These are phyloP conservation scores for Cercospora zeae-maydis DNA, from an alignment of 2,329 filamentous ascomycete genomes.

Conservation along the genomic window DNA sequence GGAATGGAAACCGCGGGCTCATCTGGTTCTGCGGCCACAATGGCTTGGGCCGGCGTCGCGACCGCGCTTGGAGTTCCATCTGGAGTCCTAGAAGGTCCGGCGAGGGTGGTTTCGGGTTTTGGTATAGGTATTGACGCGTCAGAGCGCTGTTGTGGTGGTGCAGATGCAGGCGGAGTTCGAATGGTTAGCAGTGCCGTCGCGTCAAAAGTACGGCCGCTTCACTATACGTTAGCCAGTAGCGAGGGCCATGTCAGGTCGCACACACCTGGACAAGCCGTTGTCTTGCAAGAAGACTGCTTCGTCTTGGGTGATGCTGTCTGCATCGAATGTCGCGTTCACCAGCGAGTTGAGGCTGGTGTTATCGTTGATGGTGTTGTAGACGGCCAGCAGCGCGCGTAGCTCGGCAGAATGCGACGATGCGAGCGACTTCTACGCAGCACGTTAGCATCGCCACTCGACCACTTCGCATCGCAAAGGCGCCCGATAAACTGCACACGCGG, in stretches of 20 bases:
- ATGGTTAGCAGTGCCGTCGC: conserved; percentile 43
- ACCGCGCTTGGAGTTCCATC: conserved; percentile 11
- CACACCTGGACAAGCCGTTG: conserved; percentile 16
- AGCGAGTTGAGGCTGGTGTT: conserved; percentile 14
- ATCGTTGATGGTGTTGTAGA: conserved; percentile 14
- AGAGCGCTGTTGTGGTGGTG: conserved; percentile 29
- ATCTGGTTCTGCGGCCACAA: conserved; percentile 6
- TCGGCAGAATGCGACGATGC: conserved; percentile 16
- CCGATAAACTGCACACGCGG: background rate
- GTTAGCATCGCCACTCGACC: conserved; percentile 12
- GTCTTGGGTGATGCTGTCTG: conserved; percentile 7
- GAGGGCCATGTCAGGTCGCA: background rate
- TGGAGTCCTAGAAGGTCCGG: conserved; percentile 13
- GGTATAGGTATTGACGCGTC: conserved; percentile 29
- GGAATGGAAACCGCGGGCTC: conserved; percentile 12
- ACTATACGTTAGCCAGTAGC: conserved; percentile 7
- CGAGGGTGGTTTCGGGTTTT: conserved; percentile 24
- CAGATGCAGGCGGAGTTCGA: conserved; percentile 40
- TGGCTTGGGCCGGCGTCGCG: conserved; percentile 22
- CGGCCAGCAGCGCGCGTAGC: conserved; percentile 13
- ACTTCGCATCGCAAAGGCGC: background rate
- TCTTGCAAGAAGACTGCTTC: conserved; percentile 17
- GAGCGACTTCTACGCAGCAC: conserved; percentile 6
- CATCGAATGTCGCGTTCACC: conserved; percentile 7
- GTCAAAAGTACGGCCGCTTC: conserved; percentile 56